Base-by-base conservation (phyloP, 345 rosid genomes). In the Streptanthus diversifolius region DNA sequence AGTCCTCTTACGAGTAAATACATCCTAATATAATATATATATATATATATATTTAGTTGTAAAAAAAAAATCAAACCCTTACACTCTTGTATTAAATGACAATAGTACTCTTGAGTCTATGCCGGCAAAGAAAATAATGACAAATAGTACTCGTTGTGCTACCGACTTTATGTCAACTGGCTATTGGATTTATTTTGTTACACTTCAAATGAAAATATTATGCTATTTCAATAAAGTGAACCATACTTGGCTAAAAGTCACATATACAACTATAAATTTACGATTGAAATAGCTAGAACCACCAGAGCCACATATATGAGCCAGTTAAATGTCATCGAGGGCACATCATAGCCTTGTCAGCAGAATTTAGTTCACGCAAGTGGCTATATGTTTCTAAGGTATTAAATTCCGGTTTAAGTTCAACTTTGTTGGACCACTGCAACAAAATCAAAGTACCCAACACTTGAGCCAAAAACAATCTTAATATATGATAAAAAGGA, bases 351-450 rank as follows among this genome's bases (percentile, higher is more conserved):
- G 60, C 60, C 22, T 8, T 55, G 39, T 30, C 60, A 55, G 60
- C 17, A 15, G 60, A 30, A 55, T 55, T 30, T 55, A 55, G 60
- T 55, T 55, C 21, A n/a, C 3, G 12, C 37, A 29, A 30, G 60
- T 55, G 60, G 22, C 4, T 19, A 10, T 13, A 12, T 12, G 41
- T 12, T 11, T 37, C 41, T 37, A 11, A 1, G 41, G 3, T 12
- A 32, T 33, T 32, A 32, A 39, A 13, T 13, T 14, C 17, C 7
- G 44, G 44, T 13, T 3, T 40, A 13, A 3, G n/a, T 17, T 17
- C 22, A 44, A 7, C 58, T 14, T 2, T 67, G 64, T 61, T 27
- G 68, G 67, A 58, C 48, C 47, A 71, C 33, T 9, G 56, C 70
- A 54, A 54, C 48, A 43, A 54, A 54, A 30, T 33, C 43, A 30